A percentile compares a stretch with the other conserved stretches of the same genome.
Conservation (phyloP, 495 filamentous ascomycete genomes). For the Aspergillus steynii region DNA sequence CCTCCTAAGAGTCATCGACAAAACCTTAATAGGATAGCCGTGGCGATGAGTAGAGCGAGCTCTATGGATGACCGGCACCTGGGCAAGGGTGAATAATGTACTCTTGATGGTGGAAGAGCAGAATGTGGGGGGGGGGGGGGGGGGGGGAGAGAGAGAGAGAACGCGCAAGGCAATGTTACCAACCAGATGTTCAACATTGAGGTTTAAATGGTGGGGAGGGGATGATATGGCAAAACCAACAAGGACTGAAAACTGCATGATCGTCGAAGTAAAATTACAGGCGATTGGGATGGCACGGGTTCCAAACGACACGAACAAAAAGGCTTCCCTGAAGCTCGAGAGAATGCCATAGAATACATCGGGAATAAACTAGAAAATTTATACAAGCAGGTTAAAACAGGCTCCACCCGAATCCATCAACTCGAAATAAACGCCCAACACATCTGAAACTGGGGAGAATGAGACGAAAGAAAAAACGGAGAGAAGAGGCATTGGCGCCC, state of each 20-base stretch:
- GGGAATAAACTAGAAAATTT: slow-evolving; percentile 18
- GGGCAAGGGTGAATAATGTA: background rate
- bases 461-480: slow-evolving; percentile 18
- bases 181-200: background rate
- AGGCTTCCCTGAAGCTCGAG: slow-evolving; percentile 1
- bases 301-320: slow-evolving; percentile 12
- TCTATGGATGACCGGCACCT: background rate
- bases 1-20: no score
- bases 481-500: slow-evolving; percentile 8
- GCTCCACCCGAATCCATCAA: slow-evolving; percentile 21
- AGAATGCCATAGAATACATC: slow-evolving; percentile 7
- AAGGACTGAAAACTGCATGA: slow-evolving; percentile 38
- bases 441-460: slow-evolving; percentile 9
- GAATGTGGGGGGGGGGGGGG: no score
- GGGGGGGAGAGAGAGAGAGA: background rate
- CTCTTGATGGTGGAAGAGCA: background rate
- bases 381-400: slow-evolving; percentile 25
- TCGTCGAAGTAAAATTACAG: slow-evolving; percentile 40
- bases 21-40: no score
- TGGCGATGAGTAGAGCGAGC: no score
- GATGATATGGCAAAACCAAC: background rate
- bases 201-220: background rate
- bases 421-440: slow-evolving; percentile 19
- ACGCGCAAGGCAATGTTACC: no score
- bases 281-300: slow-evolving; percentile 12